Percentiles rank a stretch among this genome's conserved stretches.
Evolutionary conservation across 2,329 filamentous ascomycete species (phyloP).

Genomic region (Eurotiales sp.): DNA sequence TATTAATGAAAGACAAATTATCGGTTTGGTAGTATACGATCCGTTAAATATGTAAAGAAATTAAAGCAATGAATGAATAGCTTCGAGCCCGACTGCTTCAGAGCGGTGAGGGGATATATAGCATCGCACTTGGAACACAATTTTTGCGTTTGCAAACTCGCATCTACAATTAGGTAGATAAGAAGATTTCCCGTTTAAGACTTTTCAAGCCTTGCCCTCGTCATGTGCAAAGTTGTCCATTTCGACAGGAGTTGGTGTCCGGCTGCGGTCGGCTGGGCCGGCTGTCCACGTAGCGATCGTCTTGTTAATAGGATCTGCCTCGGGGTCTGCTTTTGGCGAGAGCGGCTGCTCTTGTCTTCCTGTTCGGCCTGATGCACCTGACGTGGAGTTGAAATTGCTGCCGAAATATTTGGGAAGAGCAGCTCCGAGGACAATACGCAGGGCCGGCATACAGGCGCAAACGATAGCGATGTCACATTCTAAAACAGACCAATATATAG

Average conservation of each 20-base stretch:
- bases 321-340: constrained; percentile 8
- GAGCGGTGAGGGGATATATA: background rate
- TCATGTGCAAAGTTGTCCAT: constrained; percentile 1
- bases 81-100: background rate
- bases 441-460: constrained; percentile 39
- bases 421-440: constrained; percentile 14
- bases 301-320: constrained; percentile 7
- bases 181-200: background rate
- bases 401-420: constrained; percentile 12
- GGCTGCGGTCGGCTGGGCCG: constrained; percentile 6
- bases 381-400: constrained; percentile 12
- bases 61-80: background rate
- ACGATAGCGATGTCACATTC: constrained; percentile 44
- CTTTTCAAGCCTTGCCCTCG: background rate
- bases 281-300: constrained; percentile 3
- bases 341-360: background rate
- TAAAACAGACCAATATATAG: constrained; percentile 40
- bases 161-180: background rate
- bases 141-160: background rate
- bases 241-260: constrained; percentile 11
- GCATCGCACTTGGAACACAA: background rate
- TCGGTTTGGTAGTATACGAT: background rate
- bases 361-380: background rate
- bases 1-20: background rate
- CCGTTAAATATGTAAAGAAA: background rate